Conservation (phyloP, 2,329 filamentous ascomycete species). For the Helotiales sp. region DNA sequence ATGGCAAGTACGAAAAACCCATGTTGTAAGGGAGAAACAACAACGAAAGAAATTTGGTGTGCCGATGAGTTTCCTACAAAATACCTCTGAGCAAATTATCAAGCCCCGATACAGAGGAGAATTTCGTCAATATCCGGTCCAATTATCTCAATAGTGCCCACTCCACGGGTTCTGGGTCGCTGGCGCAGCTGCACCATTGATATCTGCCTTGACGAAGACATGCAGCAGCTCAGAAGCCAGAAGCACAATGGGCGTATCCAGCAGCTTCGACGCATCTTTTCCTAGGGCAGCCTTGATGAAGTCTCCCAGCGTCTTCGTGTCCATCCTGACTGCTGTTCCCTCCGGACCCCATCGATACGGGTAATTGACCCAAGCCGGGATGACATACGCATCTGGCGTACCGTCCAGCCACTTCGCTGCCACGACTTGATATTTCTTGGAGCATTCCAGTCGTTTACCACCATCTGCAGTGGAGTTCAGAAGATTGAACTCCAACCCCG, state of each 20-base stretch:
- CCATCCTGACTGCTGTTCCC: slow-evolving; percentile 32
- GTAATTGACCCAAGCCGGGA: slow-evolving; percentile 33
- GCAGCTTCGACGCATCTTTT: slow-evolving; percentile 13
- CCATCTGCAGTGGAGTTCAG: slow-evolving; percentile 31
- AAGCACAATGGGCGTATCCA: slow-evolving; percentile 28
- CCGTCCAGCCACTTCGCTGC: slow-evolving; percentile 31
- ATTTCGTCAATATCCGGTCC: neutral
- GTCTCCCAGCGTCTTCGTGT: slow-evolving; percentile 26
- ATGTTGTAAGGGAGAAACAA: neutral
- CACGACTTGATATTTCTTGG: slow-evolving; percentile 27
- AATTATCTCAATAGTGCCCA: slow-evolving; percentile 28
- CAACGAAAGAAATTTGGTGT: neutral
- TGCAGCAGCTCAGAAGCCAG: slow-evolving; percentile 31
- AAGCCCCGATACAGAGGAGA: neutral
- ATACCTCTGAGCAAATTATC: too few species aligned
- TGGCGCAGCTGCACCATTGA: slow-evolving; percentile 33
- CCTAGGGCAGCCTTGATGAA: slow-evolving; percentile 31
- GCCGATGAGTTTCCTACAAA: neutral
- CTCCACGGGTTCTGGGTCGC: slow-evolving; percentile 30
- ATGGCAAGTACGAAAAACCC: neutral
- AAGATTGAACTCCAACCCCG: slow-evolving; percentile 32
- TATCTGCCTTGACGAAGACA: slow-evolving; percentile 34
- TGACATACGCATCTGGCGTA: slow-evolving; percentile 21
- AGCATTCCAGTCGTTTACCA: slow-evolving; percentile 22
- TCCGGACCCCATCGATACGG: slow-evolving; percentile 37